Conservation (phyloP, 768 basidiomycete genomes). For the Hydnomerulius pinastri region DNA sequence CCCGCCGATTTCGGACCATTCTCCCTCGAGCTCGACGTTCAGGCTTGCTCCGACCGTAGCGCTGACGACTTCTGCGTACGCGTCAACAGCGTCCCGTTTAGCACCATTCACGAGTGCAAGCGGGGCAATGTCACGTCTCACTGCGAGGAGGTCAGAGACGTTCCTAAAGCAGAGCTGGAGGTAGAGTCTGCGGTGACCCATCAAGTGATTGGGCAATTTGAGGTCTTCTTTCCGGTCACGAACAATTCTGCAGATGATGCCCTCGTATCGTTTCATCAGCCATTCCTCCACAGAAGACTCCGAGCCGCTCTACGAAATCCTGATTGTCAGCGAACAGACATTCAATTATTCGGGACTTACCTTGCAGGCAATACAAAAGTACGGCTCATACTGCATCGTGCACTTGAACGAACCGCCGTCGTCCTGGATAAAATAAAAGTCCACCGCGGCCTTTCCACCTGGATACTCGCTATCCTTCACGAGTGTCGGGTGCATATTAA, state of each 20-base stretch:
- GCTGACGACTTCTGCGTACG: slow-evolving; percentile 94
- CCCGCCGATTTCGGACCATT: slow-evolving; percentile 51
- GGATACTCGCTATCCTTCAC: slow-evolving; percentile 85
- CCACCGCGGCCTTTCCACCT: slow-evolving; percentile 86
- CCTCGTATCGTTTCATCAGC: slow-evolving; percentile 92
- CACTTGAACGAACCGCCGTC: slow-evolving; percentile 97
- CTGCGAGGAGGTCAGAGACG: slow-evolving; percentile 86
- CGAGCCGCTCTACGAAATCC: slow-evolving; percentile 61
- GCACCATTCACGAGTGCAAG: slow-evolving; percentile 88
- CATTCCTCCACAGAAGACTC: slow-evolving; percentile 95
- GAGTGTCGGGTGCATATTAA: slow-evolving; percentile 98
- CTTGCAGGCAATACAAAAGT: slow-evolving; percentile 92
- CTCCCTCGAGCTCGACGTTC: slow-evolving; percentile 70
- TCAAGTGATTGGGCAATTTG: slow-evolving; percentile 91
- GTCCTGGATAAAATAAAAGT: slow-evolving; percentile 97
- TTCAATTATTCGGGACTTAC: slow-evolving; percentile 43
- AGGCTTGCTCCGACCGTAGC: slow-evolving; percentile 68
- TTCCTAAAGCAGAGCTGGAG: slow-evolving; percentile 91
- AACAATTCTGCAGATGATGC: slow-evolving; percentile 73
- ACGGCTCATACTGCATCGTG: slow-evolving; percentile 91
- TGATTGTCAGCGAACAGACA: slow-evolving; percentile 4
- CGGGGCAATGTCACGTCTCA: slow-evolving; percentile 87
- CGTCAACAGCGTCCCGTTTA: slow-evolving; percentile 93
- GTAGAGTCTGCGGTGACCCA: slow-evolving; percentile 90
- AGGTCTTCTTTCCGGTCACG: slow-evolving; percentile 92